These are phyloP conservation scores for Aspergillus saccharolyticus DNA, from an alignment of 495 filamentous ascomycete species.

Conservation along the genomic window DNA sequence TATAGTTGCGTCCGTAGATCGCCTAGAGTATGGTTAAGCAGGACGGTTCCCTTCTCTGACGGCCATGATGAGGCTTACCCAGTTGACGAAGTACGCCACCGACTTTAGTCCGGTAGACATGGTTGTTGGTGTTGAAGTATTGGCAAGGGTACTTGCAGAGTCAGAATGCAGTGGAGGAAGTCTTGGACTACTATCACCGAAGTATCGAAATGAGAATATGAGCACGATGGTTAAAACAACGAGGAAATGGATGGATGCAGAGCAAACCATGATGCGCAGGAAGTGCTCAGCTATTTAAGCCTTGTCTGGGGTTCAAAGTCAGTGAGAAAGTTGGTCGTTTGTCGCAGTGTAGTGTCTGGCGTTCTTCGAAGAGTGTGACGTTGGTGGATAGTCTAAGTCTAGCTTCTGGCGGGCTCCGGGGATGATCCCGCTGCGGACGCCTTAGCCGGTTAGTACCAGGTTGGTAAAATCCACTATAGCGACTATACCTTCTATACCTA, in stretches of 20 bases:
- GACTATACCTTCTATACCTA: too few species aligned
- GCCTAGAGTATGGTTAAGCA: slow-evolving; percentile 48
- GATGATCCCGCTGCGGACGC: neutral
- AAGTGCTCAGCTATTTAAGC: slow-evolving; percentile 1
- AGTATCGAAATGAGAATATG: slow-evolving; percentile 16
- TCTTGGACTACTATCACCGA: slow-evolving; percentile 18
- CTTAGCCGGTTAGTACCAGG: neutral
- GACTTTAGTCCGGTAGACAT: slow-evolving; percentile 38
- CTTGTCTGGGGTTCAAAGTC: too few species aligned
- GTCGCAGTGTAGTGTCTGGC: too few species aligned
- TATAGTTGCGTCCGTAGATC: slow-evolving; percentile 79
- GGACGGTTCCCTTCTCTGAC: neutral
- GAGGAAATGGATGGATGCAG: slow-evolving; percentile 4
- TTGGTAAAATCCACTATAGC: neutral
- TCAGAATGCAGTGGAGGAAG: slow-evolving; percentile 9
- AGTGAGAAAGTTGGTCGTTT: neutral
- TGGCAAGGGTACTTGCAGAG: slow-evolving; percentile 7
- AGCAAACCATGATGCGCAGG: slow-evolving; percentile 9
- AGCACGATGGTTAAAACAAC: slow-evolving; percentile 12
- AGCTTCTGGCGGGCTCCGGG: neutral
- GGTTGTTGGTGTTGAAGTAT: slow-evolving; percentile 17
- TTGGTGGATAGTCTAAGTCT: neutral
- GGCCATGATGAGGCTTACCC: slow-evolving; percentile 31
- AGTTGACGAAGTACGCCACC: slow-evolving; percentile 55
- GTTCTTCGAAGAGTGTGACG: neutral